Conservation (phyloP, 2,329 filamentous ascomycete genomes). For the Chaetoscypha palmicola region DNA sequence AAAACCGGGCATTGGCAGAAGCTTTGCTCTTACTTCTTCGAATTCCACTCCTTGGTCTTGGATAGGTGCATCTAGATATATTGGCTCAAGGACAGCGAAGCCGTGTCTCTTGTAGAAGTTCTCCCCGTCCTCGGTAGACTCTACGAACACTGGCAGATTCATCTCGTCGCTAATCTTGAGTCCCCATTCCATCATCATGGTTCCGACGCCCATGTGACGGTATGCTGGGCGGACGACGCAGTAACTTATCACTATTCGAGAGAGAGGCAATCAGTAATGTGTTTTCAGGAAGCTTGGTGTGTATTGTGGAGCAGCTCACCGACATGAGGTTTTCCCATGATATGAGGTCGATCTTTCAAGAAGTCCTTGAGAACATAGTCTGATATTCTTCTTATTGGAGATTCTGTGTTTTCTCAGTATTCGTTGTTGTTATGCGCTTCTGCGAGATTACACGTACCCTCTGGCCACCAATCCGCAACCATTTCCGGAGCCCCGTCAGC, state of each 20-base stretch:
- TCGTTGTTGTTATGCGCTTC: neutral
- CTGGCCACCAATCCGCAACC: conserved; percentile 3
- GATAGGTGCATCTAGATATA: neutral
- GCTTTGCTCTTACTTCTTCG: neutral
- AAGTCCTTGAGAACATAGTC: neutral
- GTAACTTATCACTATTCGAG: neutral
- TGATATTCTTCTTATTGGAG: conserved; percentile 1
- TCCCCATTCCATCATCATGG: conserved; percentile 19
- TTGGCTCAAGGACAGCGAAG: conserved; percentile 7
- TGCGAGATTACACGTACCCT: conserved; percentile 3
- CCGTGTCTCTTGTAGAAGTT: conserved; percentile 23
- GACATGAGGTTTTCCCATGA: conserved; percentile 3
- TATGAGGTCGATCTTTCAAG: neutral
- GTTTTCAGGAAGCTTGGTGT: no score
- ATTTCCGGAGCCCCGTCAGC: conserved; percentile 2
- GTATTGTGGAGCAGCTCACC: no score
- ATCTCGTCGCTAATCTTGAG: conserved; percentile 15
- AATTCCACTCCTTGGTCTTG: neutral
- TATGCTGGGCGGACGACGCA: neutral
- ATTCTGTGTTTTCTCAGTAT: neutral
- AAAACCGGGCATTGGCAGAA: neutral
- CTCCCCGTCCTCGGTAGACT: conserved; percentile 19
- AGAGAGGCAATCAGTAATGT: no score
- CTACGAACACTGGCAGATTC: conserved; percentile 21
- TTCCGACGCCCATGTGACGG: conserved; percentile 18